Base-by-base conservation (phyloP, 2,329 filamentous ascomycete species). In the Aureobasidium sp. region DNA sequence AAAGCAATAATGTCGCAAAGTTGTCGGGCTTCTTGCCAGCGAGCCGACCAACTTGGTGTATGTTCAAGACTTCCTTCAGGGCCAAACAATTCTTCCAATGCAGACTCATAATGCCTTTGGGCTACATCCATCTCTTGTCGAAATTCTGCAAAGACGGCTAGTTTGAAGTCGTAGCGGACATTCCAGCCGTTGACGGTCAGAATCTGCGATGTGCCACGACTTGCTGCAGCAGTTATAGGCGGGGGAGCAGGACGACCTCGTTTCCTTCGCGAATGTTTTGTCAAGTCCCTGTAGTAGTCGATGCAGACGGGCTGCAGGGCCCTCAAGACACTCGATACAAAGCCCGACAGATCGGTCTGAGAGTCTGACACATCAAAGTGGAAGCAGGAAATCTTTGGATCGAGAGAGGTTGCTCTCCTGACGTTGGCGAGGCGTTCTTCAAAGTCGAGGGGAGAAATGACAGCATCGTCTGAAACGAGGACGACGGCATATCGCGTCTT, bases 281-380 rank as follows among this genome's bases (percentile, higher is more conserved):
- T 91, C 14, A 97, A 81, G 68, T 99, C 93, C 49, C 92, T 83
- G 73, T 97, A 97, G 74, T 97, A 96, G 69, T 99, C 94, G 49
- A 93, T 78, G 22, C 90, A 86, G 22, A 86, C 80, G 1, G 87
- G 84, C 64, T 93, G 91, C 48, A 97, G 74, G 0, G 87, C 83
- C 1, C 84, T 79, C 51, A 97, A 79, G 44, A 96, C 83, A 57
- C 84, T 88, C 61, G 87, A 85, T 0, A 88, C 85, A 66, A 93
- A 91, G 8, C 86, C 84, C 64, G 85, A 82, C 25, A 95, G 76
- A 70, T 96, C 91, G 1, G 84, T 81, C 2, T 82, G 77, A 5
- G 90, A 88, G 8, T 87, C 85, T 67, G 87, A 85, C 0, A 89
- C 85, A 1, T 91, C 88, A 15, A 96, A 81, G 68, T 94, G 90